phyloP scores from a whole-genome alignment of 768 basidiomycete species.

The Mycena floridula region DNA sequence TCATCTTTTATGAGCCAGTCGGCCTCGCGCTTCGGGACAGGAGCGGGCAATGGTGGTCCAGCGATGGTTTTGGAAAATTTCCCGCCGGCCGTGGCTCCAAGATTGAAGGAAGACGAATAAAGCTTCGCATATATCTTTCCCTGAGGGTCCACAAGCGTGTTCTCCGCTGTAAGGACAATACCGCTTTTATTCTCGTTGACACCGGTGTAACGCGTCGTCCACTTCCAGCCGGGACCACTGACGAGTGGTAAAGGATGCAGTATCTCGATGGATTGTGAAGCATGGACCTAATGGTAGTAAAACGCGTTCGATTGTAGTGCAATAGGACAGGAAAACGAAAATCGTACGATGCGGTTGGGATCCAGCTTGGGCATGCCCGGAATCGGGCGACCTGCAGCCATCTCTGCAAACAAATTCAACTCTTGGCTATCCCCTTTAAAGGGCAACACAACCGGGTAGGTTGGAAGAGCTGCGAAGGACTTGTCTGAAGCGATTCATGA shows the following conservation, averaged over 20 bases:
- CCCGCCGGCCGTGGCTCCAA: slow-evolving; percentile 60
- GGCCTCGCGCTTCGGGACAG: slow-evolving; percentile 52
- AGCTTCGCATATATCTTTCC: slow-evolving; percentile 58
- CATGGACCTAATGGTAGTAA: slow-evolving; percentile 77
- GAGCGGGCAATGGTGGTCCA: slow-evolving; percentile 53
- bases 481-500: slow-evolving; percentile 35
- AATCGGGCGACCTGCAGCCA: slow-evolving; percentile 34
- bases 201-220: slow-evolving; percentile 58
- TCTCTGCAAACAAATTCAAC: slow-evolving; percentile 60
- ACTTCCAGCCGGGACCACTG: slow-evolving; percentile 76
- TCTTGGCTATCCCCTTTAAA: slow-evolving; percentile 69
- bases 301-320: background rate
- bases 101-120: slow-evolving; percentile 64
- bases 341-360: slow-evolving; percentile 60
- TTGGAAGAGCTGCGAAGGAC: slow-evolving; percentile 72
- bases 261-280: slow-evolving; percentile 72
- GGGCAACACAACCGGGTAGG: slow-evolving; percentile 75
- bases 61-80: slow-evolving; percentile 61
- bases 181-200: slow-evolving; percentile 82
- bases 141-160: slow-evolving; percentile 52
- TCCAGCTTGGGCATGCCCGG: slow-evolving; percentile 70
- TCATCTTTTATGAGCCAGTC: slow-evolving; percentile 58
- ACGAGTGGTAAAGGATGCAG: slow-evolving; percentile 71
- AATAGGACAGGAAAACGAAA: background rate
- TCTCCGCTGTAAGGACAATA: slow-evolving; percentile 64